Base-by-base conservation (phyloP, 345 rosid species). In the Boechera stricta region DNA sequence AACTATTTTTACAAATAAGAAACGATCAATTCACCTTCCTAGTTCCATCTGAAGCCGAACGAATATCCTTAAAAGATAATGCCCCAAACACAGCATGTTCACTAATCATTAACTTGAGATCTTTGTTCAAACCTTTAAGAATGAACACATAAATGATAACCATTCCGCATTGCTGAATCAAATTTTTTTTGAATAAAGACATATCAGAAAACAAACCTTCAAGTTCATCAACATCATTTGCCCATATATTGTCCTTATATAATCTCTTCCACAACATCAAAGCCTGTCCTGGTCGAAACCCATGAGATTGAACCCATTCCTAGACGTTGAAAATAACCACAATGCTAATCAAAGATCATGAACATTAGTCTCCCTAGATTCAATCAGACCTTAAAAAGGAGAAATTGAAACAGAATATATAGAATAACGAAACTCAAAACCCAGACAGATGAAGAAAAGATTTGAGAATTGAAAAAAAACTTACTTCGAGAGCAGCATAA, bases 201-300 rank as follows among this genome's bases (percentile, higher is more conserved):
- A 52, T 21, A 66, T 3, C 10, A 79, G 12, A 11, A 75, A 3
- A 7, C 21, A 60, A 60, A 91, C 98, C 98, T 85, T 92, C 82
- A 26, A 94, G 77, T 67, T 89, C 92, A 66, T 90, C 88, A 58
- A 71, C 71, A 72, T 64, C 42, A 41, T 86, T 83, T 2, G 95
- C 97, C 95, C 95, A 94, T 36, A 86, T 82, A 61, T 77, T 67
- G 71, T 90, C 86, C 56, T 89, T 90, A 75, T 94, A 94, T n/a
- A 94, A 71, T 33, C 97, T 89, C 82, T 92, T 94, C 97, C 98
- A 90, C 53, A 94, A 82, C 97, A 92, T 94, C 84, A 94, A 51
- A 71, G 98, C 98, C 78, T 92, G 98, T 45, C 97, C 95, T 2
- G 98, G 86, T 48, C 98, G 78, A 85, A 84, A 94, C 36, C 98